phyloP scores from a whole-genome alignment of 129 eudicot genomes.

The Sambucus nigra region DNA sequence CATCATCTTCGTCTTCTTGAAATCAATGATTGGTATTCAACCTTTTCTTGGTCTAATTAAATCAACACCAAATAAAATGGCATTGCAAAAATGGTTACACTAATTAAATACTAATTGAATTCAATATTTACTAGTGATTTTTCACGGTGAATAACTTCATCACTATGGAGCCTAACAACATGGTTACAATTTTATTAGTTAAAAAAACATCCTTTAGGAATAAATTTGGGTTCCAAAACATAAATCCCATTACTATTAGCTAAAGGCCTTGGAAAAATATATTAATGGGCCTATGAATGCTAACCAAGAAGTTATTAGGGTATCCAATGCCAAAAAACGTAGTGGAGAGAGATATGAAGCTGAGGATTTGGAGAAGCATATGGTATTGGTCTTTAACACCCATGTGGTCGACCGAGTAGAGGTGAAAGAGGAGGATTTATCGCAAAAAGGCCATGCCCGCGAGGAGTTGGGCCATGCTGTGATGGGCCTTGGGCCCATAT shows the following conservation, averaged over 20 bases:
- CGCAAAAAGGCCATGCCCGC: conserved; percentile 62
- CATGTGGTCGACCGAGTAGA: too few species aligned
- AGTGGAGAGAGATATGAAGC: conserved; percentile 36
- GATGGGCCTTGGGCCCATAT: conserved; percentile 29
- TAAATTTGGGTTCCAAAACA: conserved; percentile 70
- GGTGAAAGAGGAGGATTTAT: conserved; percentile 78
- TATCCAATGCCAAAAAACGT: conserved; percentile 50
- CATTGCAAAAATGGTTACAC: conserved; percentile 34
- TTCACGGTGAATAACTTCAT: conserved; percentile 61
- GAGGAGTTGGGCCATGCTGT: conserved; percentile 47
- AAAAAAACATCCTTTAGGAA: conserved; percentile 83
- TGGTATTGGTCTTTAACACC: too few species aligned
- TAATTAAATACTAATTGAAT: conserved; percentile 73
- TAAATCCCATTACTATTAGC: conserved; percentile 83
- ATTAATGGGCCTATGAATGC: conserved; percentile 60
- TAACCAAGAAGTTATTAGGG: conserved; percentile 37
- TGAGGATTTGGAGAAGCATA: conserved; percentile 62
- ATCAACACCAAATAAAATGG: conserved; percentile 38
- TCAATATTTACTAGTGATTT: conserved; percentile 74
- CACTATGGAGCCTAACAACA: conserved; percentile 58
- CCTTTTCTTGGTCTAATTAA: conserved; percentile 27
- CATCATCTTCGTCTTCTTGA: conserved; percentile 26
- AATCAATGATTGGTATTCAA: conserved; percentile 37
- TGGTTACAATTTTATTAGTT: conserved; percentile 65
- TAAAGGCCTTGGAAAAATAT: conserved; percentile 71